Percentiles rank a stretch among this genome's conserved stretches.
Conservation (phyloP, 768 basidiomycete genomes). For the Lactarius hengduanensis region DNA sequence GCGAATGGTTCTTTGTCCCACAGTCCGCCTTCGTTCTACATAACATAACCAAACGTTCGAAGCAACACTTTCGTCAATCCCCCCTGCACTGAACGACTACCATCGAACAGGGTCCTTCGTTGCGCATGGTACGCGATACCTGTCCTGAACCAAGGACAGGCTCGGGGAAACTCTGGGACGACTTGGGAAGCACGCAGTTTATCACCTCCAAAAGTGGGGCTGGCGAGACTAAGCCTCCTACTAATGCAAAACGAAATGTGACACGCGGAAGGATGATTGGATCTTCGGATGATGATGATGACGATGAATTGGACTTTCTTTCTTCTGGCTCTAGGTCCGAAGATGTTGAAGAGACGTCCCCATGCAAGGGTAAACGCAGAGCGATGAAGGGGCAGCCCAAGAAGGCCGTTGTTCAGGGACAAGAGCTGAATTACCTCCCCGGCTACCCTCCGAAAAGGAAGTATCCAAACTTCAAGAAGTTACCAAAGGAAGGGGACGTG, state of each 20-base stretch:
- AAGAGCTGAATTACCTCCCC: background rate
- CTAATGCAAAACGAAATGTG: conserved; percentile 3
- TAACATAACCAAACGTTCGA: background rate
- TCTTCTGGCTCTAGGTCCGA: conserved; percentile 23
- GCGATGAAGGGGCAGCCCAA: conserved; percentile 4
- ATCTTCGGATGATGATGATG: conserved; percentile 22
- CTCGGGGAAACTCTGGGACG: conserved; percentile 23
- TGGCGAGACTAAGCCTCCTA: background rate
- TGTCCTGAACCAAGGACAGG: background rate
- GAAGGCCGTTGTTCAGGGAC: conserved; percentile 1
- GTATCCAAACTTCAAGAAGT: conserved; percentile 26
- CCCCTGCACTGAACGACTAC: background rate
- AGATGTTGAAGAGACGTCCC: conserved; percentile 4
- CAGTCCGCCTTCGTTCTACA: background rate
- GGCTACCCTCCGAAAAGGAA: conserved; percentile 16
- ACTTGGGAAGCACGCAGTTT: conserved; percentile 18
- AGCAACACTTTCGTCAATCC: background rate
- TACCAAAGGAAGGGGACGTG: conserved; percentile 13
- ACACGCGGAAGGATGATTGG: background rate
- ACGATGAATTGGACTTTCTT: conserved; percentile 24
- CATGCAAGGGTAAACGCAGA: conserved; percentile 11
- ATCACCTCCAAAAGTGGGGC: conserved; percentile 1
- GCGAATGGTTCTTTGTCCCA: background rate
- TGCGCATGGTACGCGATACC: background rate
- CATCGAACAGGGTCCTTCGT: background rate